Conservation (phyloP, 306 rosid genomes). For the Pyrus pyrifolia region DNA sequence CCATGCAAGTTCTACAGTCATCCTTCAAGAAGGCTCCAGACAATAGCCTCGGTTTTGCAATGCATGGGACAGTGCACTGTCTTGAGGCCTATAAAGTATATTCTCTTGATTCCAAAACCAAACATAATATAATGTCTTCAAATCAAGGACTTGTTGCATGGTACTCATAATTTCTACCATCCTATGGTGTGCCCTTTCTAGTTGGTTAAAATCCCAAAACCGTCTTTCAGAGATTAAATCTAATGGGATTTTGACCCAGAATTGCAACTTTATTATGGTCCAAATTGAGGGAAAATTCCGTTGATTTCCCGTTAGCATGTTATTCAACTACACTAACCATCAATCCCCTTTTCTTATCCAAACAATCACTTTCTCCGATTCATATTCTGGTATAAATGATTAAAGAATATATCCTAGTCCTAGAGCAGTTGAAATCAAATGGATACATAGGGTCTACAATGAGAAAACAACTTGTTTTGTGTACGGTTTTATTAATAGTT, state of each 20-base stretch:
- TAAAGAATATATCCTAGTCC: neutral
- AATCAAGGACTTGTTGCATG: no score
- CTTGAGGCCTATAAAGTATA: no score
- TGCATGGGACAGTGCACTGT: no score
- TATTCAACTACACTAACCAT: neutral
- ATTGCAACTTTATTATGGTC: neutral
- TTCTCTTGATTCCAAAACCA: no score
- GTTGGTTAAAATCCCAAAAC: neutral
- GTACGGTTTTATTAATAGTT: neutral
- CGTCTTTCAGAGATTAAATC: neutral
- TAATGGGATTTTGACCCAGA: neutral
- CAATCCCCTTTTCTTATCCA: neutral
- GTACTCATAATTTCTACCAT: no score
- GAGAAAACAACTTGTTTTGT: neutral
- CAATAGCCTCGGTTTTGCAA: no score
- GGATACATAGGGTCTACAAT: neutral
- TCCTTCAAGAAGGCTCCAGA: no score
- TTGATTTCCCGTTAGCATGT: neutral
- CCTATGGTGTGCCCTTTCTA: neutral
- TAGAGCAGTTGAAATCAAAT: neutral
- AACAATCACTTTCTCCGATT: neutral
- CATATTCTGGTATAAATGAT: neutral
- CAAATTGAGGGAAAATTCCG: neutral
- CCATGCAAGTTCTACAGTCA: no score
- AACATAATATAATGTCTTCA: no score